Evolutionary conservation across 2,329 filamentous ascomycete species (phyloP).

Genomic region (Hypoxylon sp.): DNA sequence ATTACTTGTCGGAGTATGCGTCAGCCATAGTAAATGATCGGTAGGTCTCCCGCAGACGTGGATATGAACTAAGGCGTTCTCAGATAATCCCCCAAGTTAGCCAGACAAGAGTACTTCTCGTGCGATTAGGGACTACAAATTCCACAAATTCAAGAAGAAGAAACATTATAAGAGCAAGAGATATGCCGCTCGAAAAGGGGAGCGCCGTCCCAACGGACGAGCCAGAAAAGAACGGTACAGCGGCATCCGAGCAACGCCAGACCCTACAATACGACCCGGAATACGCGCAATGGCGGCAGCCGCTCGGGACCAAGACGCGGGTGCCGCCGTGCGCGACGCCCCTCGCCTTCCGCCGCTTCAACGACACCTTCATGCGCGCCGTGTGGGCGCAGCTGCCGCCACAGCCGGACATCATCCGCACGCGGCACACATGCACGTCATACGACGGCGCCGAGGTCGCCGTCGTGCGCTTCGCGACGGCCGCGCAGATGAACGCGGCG

Average conservation of each 20-base stretch:
- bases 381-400: slow-evolving; percentile 19
- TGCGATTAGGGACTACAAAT: too few relatives aligned
- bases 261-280: slow-evolving; percentile 30
- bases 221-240: background rate
- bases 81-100: too few relatives aligned
- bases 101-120: too few relatives aligned
- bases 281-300: slow-evolving; percentile 28
- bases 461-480: slow-evolving; percentile 31
- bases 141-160: too few relatives aligned
- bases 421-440: slow-evolving; percentile 21
- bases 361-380: slow-evolving; percentile 23
- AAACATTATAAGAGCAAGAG: background rate
- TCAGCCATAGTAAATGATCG: too few relatives aligned
- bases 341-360: slow-evolving; percentile 28
- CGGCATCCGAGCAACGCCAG: slow-evolving; percentile 9
- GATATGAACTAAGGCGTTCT: too few relatives aligned
- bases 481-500: slow-evolving; percentile 19
- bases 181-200: background rate
- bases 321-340: slow-evolving; percentile 26
- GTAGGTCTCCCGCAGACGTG: too few relatives aligned
- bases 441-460: slow-evolving; percentile 30
- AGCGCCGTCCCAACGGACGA: background rate
- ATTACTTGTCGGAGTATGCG: too few relatives aligned
- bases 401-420: slow-evolving; percentile 26
- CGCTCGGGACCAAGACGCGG: slow-evolving; percentile 20